Base-by-base conservation (phyloP, 768 basidiomycete species). In the Phaeotremella skinneri region DNA sequence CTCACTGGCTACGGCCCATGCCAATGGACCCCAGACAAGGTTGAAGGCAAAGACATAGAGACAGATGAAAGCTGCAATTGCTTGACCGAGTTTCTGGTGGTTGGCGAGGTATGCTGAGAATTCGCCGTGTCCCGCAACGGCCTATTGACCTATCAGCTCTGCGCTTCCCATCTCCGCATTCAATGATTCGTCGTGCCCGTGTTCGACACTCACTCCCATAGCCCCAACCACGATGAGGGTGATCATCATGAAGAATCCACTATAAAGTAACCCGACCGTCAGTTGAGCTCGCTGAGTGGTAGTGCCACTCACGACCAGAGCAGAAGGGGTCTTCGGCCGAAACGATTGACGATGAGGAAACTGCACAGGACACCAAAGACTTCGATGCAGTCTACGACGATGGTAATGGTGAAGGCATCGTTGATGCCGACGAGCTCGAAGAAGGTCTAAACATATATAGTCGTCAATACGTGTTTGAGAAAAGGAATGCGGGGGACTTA, bases 11-110 rank as follows among this genome's bases (percentile, higher is more conserved):
- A 71, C 65, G 37, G 64, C 62, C 72, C 71, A 73, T 37, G 71
- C 73, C 13, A 76, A 51, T 20, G 69, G 69, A 37, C 74, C 74
- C 75, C 75, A 76, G 3, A 72, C 74, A 37, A 75, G 59, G 64
- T 78, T 78, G 70, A 78, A 78, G 2, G 68, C 69, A 45, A 75
- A 78, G 30, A 77, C 74, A 56, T 71, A 73, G 9, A 75, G 64
- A 55, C 70, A 71, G 55, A 76, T 71, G 68, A 76, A 70, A n/a
- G 72, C 69, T 21, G 73, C 74, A 25, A 74, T 63, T 27, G 70
- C 74, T 27, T 71, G 66, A 51, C 68, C 64, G 23, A 69, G 54
- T 2, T 62, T 34, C 17, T 53, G 58, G 53, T 69, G 68, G 16
- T 51, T 58, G 20, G 53, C 58, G 30, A 69, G 56, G 49, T 69